These are phyloP conservation scores for Abelmoschus esculentus DNA, from an alignment of 345 rosid genomes.

Conservation along the genomic window DNA sequence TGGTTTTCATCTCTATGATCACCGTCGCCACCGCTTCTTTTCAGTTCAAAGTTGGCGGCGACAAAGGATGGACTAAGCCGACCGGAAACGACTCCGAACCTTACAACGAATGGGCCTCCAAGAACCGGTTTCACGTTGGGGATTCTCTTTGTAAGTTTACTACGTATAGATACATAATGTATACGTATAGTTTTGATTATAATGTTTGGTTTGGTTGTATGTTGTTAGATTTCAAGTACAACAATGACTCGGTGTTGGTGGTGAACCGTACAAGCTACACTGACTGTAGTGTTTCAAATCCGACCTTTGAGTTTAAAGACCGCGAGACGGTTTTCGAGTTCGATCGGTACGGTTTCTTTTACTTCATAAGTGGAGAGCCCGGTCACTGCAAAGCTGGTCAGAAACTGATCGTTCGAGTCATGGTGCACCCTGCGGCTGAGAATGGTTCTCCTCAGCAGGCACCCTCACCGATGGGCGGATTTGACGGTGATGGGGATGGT, in stretches of 20 bases:
- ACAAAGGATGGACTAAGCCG: conserved; percentile 22
- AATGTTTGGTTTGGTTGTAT: neutral
- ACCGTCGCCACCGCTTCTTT: neutral
- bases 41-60: conserved; percentile 30
- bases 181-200: neutral
- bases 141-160: conserved; percentile 28
- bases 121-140: conserved; percentile 26
- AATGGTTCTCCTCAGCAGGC: conserved; percentile 12
- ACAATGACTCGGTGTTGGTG: conserved; percentile 25
- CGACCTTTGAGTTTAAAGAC: conserved; percentile 14
- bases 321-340: conserved; percentile 22
- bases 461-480: conserved; percentile 16
- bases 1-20: neutral
- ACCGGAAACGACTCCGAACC: conserved; percentile 12
- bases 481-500: conserved; percentile 5
- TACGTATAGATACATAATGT: too few relatives aligned
- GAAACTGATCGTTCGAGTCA: conserved; percentile 23
- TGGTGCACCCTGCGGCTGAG: conserved; percentile 12
- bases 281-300: conserved; percentile 16
- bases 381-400: conserved; percentile 24
- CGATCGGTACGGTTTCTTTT: conserved; percentile 26
- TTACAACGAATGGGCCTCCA: conserved; percentile 24
- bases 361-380: conserved; percentile 25
- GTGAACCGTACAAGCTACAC: conserved; percentile 19
- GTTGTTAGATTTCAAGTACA: conserved; percentile 21